Evolutionary conservation across 1,139 yeast species (phyloP).

Genomic region (Debaryomycetaceae sp.): DNA sequence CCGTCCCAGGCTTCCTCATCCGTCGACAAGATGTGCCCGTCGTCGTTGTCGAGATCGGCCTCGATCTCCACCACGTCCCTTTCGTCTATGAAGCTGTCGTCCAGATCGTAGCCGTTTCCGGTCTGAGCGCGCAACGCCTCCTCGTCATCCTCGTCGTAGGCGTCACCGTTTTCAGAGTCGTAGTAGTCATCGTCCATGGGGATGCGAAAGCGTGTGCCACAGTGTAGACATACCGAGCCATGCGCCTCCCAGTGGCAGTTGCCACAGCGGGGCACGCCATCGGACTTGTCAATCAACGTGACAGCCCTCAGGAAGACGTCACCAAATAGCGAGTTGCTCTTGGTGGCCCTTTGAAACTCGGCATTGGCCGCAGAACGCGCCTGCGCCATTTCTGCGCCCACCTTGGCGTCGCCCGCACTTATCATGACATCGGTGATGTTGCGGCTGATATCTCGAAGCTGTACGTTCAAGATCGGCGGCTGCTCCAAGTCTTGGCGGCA

Average conservation of each 20-base stretch:
- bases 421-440: constrained; percentile 26
- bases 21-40: neutral
- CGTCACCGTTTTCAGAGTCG: constrained; percentile 27
- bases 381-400: constrained; percentile 16
- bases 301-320: constrained; percentile 46
- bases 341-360: constrained; percentile 36
- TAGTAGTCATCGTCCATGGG: constrained; percentile 26
- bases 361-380: constrained; percentile 22
- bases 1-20: constrained; percentile 5
- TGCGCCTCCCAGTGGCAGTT: constrained; percentile 80
- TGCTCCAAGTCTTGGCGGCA: constrained; percentile 43
- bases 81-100: constrained; percentile 8
- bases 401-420: constrained; percentile 18
- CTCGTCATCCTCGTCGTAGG: constrained; percentile 16
- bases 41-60: constrained; percentile 1
- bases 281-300: constrained; percentile 57
- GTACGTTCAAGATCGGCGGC: constrained; percentile 44
- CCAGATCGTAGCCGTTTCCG: constrained; percentile 7
- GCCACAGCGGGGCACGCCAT: constrained; percentile 77
- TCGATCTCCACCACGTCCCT: constrained; percentile 1
- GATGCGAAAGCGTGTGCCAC: constrained; percentile 41
- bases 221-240: constrained; percentile 51
- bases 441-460: constrained; percentile 33
- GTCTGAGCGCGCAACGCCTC: constrained; percentile 7
- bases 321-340: constrained; percentile 38